These are phyloP conservation scores for Hypoxylon sp. DNA, from an alignment of 2,329 filamentous ascomycete genomes.

Conservation along the genomic window DNA sequence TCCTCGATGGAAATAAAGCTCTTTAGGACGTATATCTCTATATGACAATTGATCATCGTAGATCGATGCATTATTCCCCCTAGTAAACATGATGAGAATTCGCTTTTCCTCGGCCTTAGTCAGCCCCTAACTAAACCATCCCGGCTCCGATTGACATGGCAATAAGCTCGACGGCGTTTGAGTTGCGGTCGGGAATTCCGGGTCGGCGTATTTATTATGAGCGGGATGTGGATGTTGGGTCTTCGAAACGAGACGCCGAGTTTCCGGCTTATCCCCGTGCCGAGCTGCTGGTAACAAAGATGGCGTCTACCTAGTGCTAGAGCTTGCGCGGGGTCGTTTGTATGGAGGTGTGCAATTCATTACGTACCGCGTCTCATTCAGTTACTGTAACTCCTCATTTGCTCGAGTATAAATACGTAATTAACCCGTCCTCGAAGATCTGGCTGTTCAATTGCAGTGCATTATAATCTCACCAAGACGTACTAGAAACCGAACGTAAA, in stretches of 20 bases:
- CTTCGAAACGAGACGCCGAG: constrained; percentile 44
- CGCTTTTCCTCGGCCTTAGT: constrained; percentile 23
- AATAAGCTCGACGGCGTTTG: constrained; percentile 36
- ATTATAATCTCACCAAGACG: constrained; percentile 4
- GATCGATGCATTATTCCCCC: not conserved
- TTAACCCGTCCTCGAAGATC: not conserved
- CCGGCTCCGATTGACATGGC: constrained; percentile 24
- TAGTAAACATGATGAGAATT: not conserved
- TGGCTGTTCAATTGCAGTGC: not conserved
- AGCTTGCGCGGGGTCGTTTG: constrained; percentile 34
- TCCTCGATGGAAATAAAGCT: not conserved
- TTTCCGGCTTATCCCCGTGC: constrained; percentile 54
- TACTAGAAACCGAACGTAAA: constrained; percentile 20
- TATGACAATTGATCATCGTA: not conserved
- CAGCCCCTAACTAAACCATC: not conserved
- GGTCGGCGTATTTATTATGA: constrained; percentile 41
- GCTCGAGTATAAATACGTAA: constrained; percentile 24
- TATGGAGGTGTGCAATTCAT: constrained; percentile 25
- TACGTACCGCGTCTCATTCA: constrained; percentile 28
- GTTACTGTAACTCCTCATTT: constrained; percentile 20
- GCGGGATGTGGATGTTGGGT: constrained; percentile 27
- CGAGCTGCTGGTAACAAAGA: constrained; percentile 29
- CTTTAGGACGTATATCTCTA: not conserved
- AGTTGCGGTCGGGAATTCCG: constrained; percentile 30
- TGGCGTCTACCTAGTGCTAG: constrained; percentile 37